phyloP scores from a whole-genome alignment of 176 grass and related monocot genomes.

The Eragrostis nindensis region DNA sequence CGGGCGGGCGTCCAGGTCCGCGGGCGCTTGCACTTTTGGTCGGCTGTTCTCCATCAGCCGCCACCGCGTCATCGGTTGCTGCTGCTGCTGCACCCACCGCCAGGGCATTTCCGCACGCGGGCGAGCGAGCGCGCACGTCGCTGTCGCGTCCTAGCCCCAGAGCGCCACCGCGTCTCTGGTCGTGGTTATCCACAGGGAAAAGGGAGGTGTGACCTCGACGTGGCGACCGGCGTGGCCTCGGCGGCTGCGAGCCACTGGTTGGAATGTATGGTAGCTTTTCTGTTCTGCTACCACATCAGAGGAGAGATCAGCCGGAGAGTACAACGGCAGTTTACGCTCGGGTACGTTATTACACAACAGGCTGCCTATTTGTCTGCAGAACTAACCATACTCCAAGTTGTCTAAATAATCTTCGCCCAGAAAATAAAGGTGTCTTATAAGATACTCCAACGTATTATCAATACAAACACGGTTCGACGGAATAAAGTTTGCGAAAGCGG shows the following conservation, averaged over 20 bases:
- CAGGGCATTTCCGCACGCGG: slow-evolving; percentile 24
- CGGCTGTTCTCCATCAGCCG: slow-evolving; percentile 38
- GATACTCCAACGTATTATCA: background rate
- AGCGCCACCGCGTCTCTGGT: slow-evolving; percentile 24
- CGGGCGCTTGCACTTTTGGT: slow-evolving; percentile 27
- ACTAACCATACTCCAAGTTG: background rate
- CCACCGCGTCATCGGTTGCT: background rate
- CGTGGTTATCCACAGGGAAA: slow-evolving; percentile 44
- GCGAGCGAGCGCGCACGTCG: background rate
- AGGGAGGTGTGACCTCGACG: slow-evolving; percentile 18
- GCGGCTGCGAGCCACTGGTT: background rate
- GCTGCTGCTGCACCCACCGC: background rate
- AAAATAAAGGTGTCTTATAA: background rate
- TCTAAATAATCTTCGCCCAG: background rate
- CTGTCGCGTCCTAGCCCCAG: background rate
- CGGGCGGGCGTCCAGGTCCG: background rate
- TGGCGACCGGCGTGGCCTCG: background rate
- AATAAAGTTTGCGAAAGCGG: background rate
- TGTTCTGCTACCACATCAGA: slow-evolving; percentile 4
- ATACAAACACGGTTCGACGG: background rate
- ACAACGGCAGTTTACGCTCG: too few relatives aligned
- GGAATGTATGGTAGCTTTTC: background rate
- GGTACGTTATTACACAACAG: too few relatives aligned
- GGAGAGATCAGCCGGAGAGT: background rate
- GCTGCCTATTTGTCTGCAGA: background rate